Evolutionary conservation across 2,329 filamentous ascomycete species (phyloP).

Genomic region (Paracorniculantispora psalliotae): DNA sequence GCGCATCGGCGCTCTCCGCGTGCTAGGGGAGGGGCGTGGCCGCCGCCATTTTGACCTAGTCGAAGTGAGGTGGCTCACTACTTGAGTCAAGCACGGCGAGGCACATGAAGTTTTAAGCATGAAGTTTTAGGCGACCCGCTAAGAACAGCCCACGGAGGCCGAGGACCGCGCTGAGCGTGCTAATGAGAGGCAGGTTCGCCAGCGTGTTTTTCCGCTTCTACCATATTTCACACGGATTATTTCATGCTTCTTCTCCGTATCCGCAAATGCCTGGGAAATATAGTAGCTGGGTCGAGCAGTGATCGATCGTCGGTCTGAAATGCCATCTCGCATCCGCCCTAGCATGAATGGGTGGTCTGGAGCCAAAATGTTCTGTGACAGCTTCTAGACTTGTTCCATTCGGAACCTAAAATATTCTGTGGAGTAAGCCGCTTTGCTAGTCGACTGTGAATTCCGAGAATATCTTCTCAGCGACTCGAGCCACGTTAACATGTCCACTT

Average conservation of each 20-base stretch:
- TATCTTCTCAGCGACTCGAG: background rate
- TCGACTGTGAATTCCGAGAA: background rate
- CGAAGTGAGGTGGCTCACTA: background rate
- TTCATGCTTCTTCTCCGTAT: background rate
- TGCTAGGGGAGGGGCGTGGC: background rate
- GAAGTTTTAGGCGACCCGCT: background rate
- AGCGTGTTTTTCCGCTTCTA: background rate
- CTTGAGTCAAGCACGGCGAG: background rate
- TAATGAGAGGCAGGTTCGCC: background rate
- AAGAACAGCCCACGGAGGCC: background rate
- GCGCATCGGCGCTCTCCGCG: background rate
- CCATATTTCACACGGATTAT: background rate
- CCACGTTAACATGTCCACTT: background rate
- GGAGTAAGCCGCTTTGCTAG: background rate
- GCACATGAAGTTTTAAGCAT: background rate
- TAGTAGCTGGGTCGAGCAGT: no score
- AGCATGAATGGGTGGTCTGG: background rate
- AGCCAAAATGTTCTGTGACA: background rate
- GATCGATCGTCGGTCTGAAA: background rate
- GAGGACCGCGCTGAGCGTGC: background rate
- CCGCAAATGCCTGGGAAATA: no score
- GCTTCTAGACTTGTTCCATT: constrained; percentile 6
- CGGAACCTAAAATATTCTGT: background rate
- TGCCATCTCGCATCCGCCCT: background rate
- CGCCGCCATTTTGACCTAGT: background rate